Evolutionary conservation across 2,329 filamentous ascomycete species (phyloP).

Genomic region (Fusarium dlaminii): DNA sequence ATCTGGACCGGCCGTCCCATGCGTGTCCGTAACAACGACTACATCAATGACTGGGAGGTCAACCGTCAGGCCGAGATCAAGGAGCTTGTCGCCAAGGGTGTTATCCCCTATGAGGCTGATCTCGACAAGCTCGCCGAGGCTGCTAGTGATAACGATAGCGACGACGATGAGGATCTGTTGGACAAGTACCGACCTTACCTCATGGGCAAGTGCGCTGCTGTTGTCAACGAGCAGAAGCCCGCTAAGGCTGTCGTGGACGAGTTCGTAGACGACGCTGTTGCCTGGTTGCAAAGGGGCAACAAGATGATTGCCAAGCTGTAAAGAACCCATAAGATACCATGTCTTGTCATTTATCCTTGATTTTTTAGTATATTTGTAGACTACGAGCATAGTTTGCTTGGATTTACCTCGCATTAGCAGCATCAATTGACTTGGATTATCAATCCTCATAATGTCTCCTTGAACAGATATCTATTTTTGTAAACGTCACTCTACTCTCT

Average conservation of each 20-base stretch:
- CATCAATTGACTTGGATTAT: not conserved
- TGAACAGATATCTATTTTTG: not conserved
- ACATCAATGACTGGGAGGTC: constrained; percentile 96
- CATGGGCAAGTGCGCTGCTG: constrained; percentile 97
- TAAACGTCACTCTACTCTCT: not conserved
- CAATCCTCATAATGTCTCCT: not conserved
- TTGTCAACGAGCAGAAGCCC: constrained; percentile 90
- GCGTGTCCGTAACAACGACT: constrained; percentile 91
- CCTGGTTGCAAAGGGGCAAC: constrained; percentile 73
- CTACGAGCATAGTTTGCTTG: constrained; percentile 33
- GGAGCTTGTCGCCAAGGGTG: constrained; percentile 86
- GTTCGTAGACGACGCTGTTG: constrained; percentile 84
- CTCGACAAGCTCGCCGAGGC: constrained; percentile 79
- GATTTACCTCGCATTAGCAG: not conserved
- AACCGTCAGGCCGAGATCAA: constrained; percentile 92
- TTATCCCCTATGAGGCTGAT: constrained; percentile 94
- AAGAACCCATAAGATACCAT: constrained; percentile 11
- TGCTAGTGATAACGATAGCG: constrained; percentile 73
- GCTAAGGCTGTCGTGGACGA: constrained; percentile 95
- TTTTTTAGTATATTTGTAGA: constrained; percentile 37
- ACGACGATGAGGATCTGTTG: constrained; percentile 83
- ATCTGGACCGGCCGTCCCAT: constrained; percentile 98
- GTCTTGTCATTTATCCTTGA: constrained; percentile 9
- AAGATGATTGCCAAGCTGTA: constrained; percentile 78
- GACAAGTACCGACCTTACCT: constrained; percentile 91